A percentile compares a stretch with the other conserved stretches of the same genome.
phyloP scores from a whole-genome alignment of 2,329 filamentous ascomycete species.

The Arthrobotrys entomopaga region DNA sequence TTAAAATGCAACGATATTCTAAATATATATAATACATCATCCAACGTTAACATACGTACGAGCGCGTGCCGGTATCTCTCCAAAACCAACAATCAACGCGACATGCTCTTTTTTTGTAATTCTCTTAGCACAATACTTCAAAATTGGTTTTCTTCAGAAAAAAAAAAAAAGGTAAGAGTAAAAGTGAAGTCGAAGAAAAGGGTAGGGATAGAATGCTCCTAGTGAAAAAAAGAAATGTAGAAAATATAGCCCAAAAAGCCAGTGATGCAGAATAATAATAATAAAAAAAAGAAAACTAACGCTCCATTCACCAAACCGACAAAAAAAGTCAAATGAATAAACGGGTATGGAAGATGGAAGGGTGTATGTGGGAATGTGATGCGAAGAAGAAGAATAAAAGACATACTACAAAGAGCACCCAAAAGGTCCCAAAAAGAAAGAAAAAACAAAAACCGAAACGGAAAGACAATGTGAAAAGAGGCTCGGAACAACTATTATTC shows the following conservation, averaged over 20 bases:
- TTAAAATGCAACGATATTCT: no score
- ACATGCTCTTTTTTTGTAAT: no score
- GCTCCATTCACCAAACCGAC: slow-evolving; percentile 1
- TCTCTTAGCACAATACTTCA: no score
- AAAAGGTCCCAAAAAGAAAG: not conserved
- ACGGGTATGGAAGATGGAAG: not conserved
- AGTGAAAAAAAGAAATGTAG: not conserved
- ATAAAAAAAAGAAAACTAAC: not conserved
- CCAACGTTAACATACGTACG: not conserved
- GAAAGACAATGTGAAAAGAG: not conserved
- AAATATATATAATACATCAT: not conserved
- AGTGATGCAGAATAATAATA: not conserved
- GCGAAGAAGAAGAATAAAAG: not conserved
- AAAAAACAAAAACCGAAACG: not conserved
- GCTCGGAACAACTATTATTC: no score
- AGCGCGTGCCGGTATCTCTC: not conserved
- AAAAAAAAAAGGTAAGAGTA: not conserved
- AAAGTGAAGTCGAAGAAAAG: not conserved
- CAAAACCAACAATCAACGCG: not conserved
- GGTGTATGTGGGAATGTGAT: not conserved
- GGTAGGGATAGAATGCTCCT: not conserved
- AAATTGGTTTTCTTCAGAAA: no score
- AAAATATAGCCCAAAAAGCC: not conserved
- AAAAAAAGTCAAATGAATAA: not conserved
- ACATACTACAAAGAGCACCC: not conserved